Evolutionary conservation across 495 filamentous ascomycete species (phyloP).

Genomic region (Neohortaea acidophila): DNA sequence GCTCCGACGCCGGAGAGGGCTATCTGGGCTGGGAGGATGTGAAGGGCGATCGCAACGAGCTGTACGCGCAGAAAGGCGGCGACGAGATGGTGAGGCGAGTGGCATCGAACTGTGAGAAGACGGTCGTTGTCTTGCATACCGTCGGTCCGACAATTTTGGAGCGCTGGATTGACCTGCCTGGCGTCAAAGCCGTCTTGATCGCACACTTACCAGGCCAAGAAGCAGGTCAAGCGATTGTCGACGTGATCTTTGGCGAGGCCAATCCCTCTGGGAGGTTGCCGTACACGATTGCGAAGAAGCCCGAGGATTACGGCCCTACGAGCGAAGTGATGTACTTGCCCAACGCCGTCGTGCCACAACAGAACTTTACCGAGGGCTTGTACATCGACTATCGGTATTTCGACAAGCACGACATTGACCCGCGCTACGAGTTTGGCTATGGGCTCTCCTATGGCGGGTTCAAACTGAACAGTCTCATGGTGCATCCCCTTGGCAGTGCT

Average conservation of each 20-base stretch:
- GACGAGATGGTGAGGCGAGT: slow-evolving; percentile 58
- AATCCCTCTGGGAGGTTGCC: slow-evolving; percentile 81
- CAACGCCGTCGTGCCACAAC: slow-evolving; percentile 62
- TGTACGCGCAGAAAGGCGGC: slow-evolving; percentile 63
- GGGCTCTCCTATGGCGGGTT: slow-evolving; percentile 74
- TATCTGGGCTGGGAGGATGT: slow-evolving; percentile 49
- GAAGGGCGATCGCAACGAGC: slow-evolving; percentile 67
- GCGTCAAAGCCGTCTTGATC: slow-evolving; percentile 66
- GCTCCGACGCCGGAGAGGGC: slow-evolving; percentile 48
- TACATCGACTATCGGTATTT: slow-evolving; percentile 88
- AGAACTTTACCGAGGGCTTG: slow-evolving; percentile 68
- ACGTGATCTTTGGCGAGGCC: slow-evolving; percentile 70
- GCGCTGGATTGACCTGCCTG: slow-evolving; percentile 64
- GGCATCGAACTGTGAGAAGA: slow-evolving; percentile 53
- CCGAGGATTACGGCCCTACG: slow-evolving; percentile 69
- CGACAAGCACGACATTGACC: slow-evolving; percentile 52
- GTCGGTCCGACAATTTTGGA: slow-evolving; percentile 81
- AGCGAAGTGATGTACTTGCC: slow-evolving; percentile 61
- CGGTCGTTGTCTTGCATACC: slow-evolving; percentile 77
- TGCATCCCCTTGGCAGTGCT: slow-evolving; percentile 21
- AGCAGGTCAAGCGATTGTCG: slow-evolving; percentile 68
- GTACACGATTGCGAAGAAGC: slow-evolving; percentile 72
- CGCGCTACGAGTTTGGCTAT: slow-evolving; percentile 65
- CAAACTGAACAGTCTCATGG: slow-evolving; percentile 43
- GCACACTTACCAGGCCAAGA: slow-evolving; percentile 86